Conservation (phyloP, 169 alveolate species). For the Cytauxzoon felis region DNA sequence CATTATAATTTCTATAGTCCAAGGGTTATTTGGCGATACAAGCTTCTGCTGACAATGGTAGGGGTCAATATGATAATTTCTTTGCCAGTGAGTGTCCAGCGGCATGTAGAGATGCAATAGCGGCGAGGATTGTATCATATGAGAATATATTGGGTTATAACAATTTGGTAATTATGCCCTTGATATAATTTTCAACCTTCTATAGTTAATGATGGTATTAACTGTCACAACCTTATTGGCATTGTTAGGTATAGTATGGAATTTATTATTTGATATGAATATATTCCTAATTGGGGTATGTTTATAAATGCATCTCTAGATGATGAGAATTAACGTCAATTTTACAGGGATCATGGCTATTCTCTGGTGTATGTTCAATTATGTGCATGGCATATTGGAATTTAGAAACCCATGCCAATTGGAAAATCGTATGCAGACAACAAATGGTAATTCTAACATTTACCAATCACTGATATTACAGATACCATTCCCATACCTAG, state of each 20-base stretch:
- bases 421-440: constrained; percentile 17
- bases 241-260: constrained; percentile 46
- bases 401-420: constrained; percentile 14
- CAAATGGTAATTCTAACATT: constrained; percentile 36
- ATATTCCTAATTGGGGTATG: constrained; percentile 41
- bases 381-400: constrained; percentile 21
- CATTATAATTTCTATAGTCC: constrained; percentile 1
- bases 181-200: neutral
- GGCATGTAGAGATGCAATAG: constrained; percentile 53
- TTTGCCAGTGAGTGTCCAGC: constrained; percentile 53
- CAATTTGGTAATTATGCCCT: constrained; percentile 3
- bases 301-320: too few relatives aligned
- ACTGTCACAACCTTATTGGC: constrained; percentile 10
- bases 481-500: constrained; percentile 44
- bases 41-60: constrained; percentile 27
- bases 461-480: neutral
- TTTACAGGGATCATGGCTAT: constrained; percentile 37
- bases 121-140: constrained; percentile 38
- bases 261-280: constrained; percentile 18
- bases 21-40: constrained; percentile 61
- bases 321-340: neutral
- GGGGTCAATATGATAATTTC: constrained; percentile 42
- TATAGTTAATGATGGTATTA: constrained; percentile 22
- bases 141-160: constrained; percentile 32
- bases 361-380: constrained; percentile 22